Base-by-base conservation (phyloP, 768 basidiomycete genomes). In the Termitomyces sp. region DNA sequence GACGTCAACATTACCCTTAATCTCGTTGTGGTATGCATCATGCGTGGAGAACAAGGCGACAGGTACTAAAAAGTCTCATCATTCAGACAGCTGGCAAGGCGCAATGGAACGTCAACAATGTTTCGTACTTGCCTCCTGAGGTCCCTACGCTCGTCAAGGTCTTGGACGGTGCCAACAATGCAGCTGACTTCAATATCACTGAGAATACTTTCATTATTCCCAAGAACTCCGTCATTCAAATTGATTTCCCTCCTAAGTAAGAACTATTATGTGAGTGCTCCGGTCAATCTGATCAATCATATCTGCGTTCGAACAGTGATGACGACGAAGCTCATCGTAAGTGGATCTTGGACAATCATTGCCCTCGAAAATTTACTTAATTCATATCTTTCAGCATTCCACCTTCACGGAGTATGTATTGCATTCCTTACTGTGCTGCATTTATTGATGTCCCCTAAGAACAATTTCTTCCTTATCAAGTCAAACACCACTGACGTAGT, bases 181-280 rank as follows among this genome's bases (percentile, higher is more conserved):
- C 68, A 0, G 60, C 65, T 1, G 69, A 73, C 43, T 68, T 77
- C 56, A 66, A 68, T 20, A 42, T 62, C 4, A 65, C 69, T 5
- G 75, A 75, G 46, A 69, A 76, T 47, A 72, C 77, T 3, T 78
- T 76, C 55, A 59, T 72, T 20, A 61, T 79, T 16, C 75, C 76
- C 0, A 41, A 53, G 13, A 73, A 77, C 61, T 65, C 71, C 47
- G 65, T 69, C 32, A 68, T 79, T 48, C 74, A 79, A 55, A 29
- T 80, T 5, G 65, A 62, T 16, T 70, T 78, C 68, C 68, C 69
- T 13, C 62, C 62, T 4, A 63, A 60, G 67, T 67, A 46, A 10
- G 64, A 18, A 32, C n/a, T 26, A 12, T 3, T 5, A 20, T 36
- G 4, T 5, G 3, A 24, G 2, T 12, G 27, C 24, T 20, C 14